These are phyloP conservation scores for Sclerotinia minor DNA, from an alignment of 2,329 filamentous ascomycete species.

Conservation along the genomic window DNA sequence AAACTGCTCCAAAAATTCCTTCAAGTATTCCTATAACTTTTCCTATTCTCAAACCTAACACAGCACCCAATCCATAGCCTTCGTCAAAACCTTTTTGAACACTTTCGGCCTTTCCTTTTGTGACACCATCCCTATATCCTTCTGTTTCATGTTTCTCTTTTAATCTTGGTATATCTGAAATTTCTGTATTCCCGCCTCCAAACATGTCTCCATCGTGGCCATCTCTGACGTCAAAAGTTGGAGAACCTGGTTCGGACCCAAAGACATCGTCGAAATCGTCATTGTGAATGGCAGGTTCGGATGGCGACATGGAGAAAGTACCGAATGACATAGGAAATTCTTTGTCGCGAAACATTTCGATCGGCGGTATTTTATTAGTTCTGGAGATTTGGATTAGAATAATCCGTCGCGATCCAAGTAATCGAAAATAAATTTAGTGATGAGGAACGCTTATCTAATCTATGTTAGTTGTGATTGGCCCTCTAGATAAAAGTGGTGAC, in stretches of 20 bases:
- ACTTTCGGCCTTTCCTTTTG: constrained; percentile 69
- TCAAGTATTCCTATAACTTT: constrained; percentile 76
- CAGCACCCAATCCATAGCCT: constrained; percentile 81
- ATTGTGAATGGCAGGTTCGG: constrained; percentile 26
- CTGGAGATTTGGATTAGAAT: not conserved
- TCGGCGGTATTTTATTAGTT: not conserved
- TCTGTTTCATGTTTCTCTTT: constrained; percentile 55
- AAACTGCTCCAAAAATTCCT: constrained; percentile 58
- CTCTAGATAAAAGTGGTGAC: no score
- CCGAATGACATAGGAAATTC: constrained; percentile 10
- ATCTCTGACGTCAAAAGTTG: constrained; percentile 24
- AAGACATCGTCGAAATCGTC: constrained; percentile 42
- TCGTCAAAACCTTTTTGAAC: constrained; percentile 91
- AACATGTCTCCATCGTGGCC: not conserved
- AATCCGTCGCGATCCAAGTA: not conserved
- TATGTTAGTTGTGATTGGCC: not conserved
- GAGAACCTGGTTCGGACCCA: constrained; percentile 40
- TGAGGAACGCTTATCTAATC: constrained; percentile 19
- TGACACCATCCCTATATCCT: constrained; percentile 87
- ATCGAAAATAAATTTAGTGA: not conserved
- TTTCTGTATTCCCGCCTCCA: constrained; percentile 33
- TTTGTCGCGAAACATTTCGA: constrained; percentile 20
- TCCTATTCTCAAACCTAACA: constrained; percentile 73
- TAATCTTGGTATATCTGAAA: constrained; percentile 40
- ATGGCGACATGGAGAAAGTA: not conserved